Base-by-base conservation (phyloP, 768 basidiomycete species). In the Kockovaella imperatae region DNA sequence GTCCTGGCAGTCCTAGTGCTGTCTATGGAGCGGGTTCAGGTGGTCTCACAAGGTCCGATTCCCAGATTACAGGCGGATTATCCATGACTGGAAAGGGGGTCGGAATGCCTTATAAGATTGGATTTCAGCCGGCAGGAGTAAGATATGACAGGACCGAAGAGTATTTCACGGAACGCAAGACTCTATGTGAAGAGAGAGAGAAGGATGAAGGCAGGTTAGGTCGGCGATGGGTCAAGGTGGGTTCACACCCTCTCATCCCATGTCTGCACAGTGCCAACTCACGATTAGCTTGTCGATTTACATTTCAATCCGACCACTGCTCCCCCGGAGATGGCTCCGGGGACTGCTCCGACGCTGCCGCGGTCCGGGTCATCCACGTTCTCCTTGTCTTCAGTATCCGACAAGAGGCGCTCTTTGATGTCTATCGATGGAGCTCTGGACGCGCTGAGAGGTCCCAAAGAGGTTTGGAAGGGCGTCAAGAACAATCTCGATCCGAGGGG, bases 81-180 rank as follows among this genome's bases (percentile, higher is more conserved):
- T 44, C 49, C n/a, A 47, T 31, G 18, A 23, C 45, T 1, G 39
- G 49, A 25, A 45, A 52, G 21, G 48, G 46, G 4, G 53, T 54
- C 7, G 64, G 64, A 50, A 70, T 64, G 56, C 73, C 72, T 1
- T 97, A 97, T 67, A 81, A 83, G 38, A 82, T 87, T 2, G 88
- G 89, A 1, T 99, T 96, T 67, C 93, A 99, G 67, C 93, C 93
- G 4, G 84, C 78, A 60, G 91, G 91, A 4, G 80, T 89, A 4
- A 83, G 80, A 65, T 74, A 82, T 11, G 81, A 78, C 4, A 79
- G 84, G 30, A 95, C 90, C 5, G 88, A 87, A 46, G 85, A 87
- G 45, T 96, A 88, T 59, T 48, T 82, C 3, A 77, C 77, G 3
- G 24, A 68, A 49, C 42, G 74, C 39, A 56, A 52, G 42, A 21